These are phyloP conservation scores for Colletotrichum gloeosporioides DNA, from an alignment of 2,329 filamentous ascomycete species.

Conservation along the genomic window DNA sequence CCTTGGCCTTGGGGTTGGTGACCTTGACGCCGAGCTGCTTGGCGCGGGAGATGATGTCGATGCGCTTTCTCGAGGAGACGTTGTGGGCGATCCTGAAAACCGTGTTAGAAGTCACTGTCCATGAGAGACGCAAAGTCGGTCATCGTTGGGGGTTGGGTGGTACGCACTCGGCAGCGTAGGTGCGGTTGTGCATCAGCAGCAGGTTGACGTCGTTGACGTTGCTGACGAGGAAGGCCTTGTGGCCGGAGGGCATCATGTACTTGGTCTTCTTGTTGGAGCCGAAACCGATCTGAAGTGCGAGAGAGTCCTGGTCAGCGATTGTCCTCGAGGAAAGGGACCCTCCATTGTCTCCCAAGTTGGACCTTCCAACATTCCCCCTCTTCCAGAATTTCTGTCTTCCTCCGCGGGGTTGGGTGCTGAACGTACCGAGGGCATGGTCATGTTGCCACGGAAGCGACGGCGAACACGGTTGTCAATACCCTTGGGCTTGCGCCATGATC, in stretches of 20 bases:
- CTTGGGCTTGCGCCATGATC: conserved; percentile 99
- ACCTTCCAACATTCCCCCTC: neutral
- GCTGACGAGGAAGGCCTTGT: conserved; percentile 99
- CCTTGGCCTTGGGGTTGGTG: conserved; percentile 98
- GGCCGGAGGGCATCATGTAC: conserved; percentile 98
- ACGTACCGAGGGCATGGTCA: conserved; percentile 97
- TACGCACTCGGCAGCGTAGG: conserved; percentile 96
- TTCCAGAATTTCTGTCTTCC: conserved; percentile 11
- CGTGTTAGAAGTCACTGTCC: conserved; percentile 24
- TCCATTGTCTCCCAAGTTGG: neutral
- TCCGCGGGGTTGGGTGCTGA: conserved; percentile 9
- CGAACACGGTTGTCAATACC: conserved; percentile 99
- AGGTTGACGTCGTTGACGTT: conserved; percentile 96
- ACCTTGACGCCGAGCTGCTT: conserved; percentile 99
- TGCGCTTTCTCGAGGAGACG: conserved; percentile 97
- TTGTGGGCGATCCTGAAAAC: conserved; percentile 88
- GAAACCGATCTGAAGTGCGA: conserved; percentile 81
- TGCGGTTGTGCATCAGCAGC: conserved; percentile 99
- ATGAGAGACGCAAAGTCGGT: neutral
- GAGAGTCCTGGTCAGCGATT: neutral
- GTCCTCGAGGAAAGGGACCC: neutral
- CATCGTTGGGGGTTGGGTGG: neutral
- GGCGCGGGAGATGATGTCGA: conserved; percentile 95
- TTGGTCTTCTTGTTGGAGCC: conserved; percentile 99
- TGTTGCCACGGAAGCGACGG: conserved; percentile 95